Evolutionary conservation across 352 stramenopile genomes (phyloP).

Genomic region (Pythium dissimile): DNA sequence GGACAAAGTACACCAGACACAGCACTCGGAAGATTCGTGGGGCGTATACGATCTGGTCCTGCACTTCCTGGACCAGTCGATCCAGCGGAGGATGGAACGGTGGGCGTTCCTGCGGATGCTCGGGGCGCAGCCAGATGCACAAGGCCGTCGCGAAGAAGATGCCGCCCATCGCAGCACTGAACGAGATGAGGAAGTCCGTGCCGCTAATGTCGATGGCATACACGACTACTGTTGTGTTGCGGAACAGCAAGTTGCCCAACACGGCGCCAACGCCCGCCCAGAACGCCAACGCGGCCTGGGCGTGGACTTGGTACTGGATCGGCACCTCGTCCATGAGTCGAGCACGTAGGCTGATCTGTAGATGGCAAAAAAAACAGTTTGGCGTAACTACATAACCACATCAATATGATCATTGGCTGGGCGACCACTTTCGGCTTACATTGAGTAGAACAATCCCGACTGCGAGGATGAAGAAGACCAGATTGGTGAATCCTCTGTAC

Average conservation of each 20-base stretch:
- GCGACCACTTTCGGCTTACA: constrained; percentile 29
- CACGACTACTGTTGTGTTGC: constrained; percentile 63
- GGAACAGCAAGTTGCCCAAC: constrained; percentile 58
- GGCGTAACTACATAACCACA: neutral
- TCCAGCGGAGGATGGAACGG: constrained; percentile 49
- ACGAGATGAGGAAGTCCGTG: constrained; percentile 60
- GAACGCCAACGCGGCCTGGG: constrained; percentile 61
- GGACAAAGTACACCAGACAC: constrained; percentile 64
- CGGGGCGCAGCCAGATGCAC: constrained; percentile 53
- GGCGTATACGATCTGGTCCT: constrained; percentile 59
- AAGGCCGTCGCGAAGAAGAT: constrained; percentile 47
- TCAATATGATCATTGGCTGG: too few relatives aligned
- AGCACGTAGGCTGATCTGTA: constrained; percentile 57
- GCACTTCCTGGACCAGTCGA: constrained; percentile 50
- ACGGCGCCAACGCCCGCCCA: constrained; percentile 63
- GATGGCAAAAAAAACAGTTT: neutral
- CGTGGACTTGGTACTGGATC: constrained; percentile 75
- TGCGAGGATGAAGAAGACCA: constrained; percentile 61
- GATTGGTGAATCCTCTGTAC: constrained; percentile 35
- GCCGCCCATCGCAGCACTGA: constrained; percentile 42
- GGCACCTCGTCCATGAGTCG: constrained; percentile 77
- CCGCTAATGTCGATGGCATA: constrained; percentile 68
- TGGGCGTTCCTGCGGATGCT: constrained; percentile 58
- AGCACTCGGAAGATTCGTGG: constrained; percentile 63
- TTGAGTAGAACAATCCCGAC: constrained; percentile 60